A percentile compares a stretch with the other conserved stretches of the same genome.
Evolutionary conservation across 768 basidiomycete species (phyloP).

Genomic region (Phaeolepiota aurea): DNA sequence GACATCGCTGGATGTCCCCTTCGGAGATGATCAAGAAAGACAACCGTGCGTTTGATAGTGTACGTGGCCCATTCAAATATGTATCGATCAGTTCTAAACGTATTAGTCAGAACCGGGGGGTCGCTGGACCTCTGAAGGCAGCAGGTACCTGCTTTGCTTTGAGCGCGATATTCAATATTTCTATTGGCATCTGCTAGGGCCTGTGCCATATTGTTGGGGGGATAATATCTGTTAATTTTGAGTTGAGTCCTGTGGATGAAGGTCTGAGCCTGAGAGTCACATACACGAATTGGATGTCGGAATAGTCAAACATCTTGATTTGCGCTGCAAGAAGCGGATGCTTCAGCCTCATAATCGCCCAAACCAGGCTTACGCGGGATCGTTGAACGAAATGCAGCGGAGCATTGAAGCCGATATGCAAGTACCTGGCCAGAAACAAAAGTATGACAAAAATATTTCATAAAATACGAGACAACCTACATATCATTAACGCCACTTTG

Average conservation of each 20-base stretch:
- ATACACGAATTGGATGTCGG: slow-evolving; percentile 62
- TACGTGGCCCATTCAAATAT: slow-evolving; percentile 75
- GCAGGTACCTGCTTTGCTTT: slow-evolving; percentile 45
- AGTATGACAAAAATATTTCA: no score
- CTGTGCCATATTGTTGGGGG: slow-evolving; percentile 31
- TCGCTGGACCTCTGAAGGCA: no score
- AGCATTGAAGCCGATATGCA: slow-evolving; percentile 63
- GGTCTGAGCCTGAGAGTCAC: slow-evolving; percentile 20
- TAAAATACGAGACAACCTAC: no score
- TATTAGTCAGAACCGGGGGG: no score
- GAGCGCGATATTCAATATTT: slow-evolving; percentile 40
- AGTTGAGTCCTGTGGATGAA: background rate
- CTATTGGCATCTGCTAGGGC: slow-evolving; percentile 39
- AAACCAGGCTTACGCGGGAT: slow-evolving; percentile 46
- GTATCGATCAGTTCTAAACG: slow-evolving; percentile 49
- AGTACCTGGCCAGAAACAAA: slow-evolving; percentile 44
- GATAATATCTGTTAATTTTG: slow-evolving; percentile 29
- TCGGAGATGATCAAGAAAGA: slow-evolving; percentile 52
- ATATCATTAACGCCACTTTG: slow-evolving; percentile 83
- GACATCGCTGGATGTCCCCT: slow-evolving; percentile 2
- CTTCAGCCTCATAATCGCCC: slow-evolving; percentile 63
- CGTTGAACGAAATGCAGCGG: slow-evolving; percentile 31
- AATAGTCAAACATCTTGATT: slow-evolving; percentile 51
- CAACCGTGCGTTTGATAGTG: slow-evolving; percentile 56
- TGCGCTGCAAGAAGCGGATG: slow-evolving; percentile 67